phyloP scores from a whole-genome alignment of 1,139 yeast species.

The Martiniozyma asiatica region DNA sequence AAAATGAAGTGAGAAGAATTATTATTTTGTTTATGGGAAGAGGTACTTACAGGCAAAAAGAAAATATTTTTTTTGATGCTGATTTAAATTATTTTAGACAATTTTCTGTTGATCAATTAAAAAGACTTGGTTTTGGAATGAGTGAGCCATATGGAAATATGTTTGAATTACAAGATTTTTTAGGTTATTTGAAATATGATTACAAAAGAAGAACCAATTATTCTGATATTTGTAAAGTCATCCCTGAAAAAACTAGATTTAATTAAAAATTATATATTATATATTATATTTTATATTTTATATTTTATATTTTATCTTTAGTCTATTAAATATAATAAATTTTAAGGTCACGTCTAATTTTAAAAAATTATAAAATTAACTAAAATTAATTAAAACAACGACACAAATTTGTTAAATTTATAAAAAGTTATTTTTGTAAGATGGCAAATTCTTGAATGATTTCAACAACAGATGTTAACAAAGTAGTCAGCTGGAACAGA shows the following conservation, averaged over 20 bases:
- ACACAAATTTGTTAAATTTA: no score
- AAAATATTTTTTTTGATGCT: slow-evolving; percentile 13
- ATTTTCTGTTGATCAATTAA: slow-evolving; percentile 7
- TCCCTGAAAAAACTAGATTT: no score
- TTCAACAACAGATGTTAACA: slow-evolving; percentile 4
- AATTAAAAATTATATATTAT: neutral
- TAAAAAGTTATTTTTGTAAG: neutral
- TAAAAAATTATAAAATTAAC: no score
- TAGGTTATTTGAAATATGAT: slow-evolving; percentile 4
- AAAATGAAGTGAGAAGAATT: slow-evolving; percentile 17
- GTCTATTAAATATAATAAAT: no score
- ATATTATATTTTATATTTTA: no score
- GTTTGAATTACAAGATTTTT: slow-evolving; percentile 9
- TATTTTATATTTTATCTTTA: no score
- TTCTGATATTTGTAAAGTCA: slow-evolving; percentile 8
- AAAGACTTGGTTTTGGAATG: slow-evolving; percentile 9
- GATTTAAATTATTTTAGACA: slow-evolving; percentile 9
- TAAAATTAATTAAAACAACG: no score
- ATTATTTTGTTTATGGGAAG: slow-evolving; percentile 20
- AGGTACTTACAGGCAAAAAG: slow-evolving; percentile 22
- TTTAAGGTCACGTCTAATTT: no score
- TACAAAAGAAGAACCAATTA: slow-evolving; percentile 7
- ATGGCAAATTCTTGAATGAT: slow-evolving; percentile 3
- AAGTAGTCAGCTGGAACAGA: slow-evolving; percentile 1
- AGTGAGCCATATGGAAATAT: slow-evolving; percentile 10